These are phyloP conservation scores for Thalia dealbata DNA, from an alignment of 176 grass and related monocot genomes.

Conservation along the genomic window DNA sequence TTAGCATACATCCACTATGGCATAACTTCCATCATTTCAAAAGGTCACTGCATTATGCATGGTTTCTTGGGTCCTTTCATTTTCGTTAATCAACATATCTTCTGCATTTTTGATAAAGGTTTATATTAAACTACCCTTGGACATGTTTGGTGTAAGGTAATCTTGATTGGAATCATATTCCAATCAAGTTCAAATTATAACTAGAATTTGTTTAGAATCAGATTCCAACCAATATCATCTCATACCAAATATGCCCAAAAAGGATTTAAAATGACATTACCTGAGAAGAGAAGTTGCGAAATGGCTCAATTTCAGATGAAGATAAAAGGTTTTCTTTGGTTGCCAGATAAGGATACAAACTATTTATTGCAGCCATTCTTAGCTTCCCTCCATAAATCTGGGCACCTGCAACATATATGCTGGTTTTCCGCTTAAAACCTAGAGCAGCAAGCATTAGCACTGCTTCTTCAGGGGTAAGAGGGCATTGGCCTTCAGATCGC, in stretches of 20 bases:
- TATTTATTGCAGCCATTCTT: slow-evolving; percentile 87
- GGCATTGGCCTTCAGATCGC: slow-evolving; percentile 86
- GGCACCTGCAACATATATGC: slow-evolving; percentile 79
- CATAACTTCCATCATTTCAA: too few species aligned
- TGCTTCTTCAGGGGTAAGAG: slow-evolving; percentile 88
- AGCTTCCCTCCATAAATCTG: slow-evolving; percentile 85
- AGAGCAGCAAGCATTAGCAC: slow-evolving; percentile 94
- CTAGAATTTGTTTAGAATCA: too few species aligned
- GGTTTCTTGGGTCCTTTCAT: background rate
- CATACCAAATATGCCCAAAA: too few species aligned
- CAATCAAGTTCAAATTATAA: too few species aligned
- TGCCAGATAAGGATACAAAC: slow-evolving; percentile 68
- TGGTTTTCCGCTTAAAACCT: slow-evolving; percentile 83
- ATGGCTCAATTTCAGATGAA: slow-evolving; percentile 67
- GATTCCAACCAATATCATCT: too few species aligned
- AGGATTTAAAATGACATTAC: slow-evolving; percentile 37
- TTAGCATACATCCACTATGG: too few species aligned
- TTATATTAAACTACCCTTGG: background rate
- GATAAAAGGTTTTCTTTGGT: slow-evolving; percentile 92
- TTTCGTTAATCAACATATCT: background rate
- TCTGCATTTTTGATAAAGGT: background rate
- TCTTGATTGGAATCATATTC: too few species aligned
- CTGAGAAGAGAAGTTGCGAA: slow-evolving; percentile 85
- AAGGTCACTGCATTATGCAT: background rate
- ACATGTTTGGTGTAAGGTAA: too few species aligned